Conservation (phyloP, 345 rosid species). For the Salix caprea region DNA sequence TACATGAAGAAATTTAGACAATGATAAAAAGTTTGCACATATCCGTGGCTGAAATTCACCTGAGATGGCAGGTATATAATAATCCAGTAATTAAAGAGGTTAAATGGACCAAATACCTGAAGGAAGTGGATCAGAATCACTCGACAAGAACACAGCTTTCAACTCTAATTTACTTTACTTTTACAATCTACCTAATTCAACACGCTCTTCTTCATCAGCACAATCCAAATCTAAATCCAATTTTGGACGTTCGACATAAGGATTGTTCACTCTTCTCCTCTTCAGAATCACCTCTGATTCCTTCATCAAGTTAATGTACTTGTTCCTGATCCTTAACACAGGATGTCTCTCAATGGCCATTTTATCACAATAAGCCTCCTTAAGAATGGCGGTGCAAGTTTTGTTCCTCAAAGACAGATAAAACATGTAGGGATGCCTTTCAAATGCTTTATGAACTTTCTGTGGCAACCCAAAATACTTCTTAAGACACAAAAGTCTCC, state of each 20-base stretch:
- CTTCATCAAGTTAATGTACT: constrained; percentile 62
- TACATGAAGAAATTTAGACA: no score
- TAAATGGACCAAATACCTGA: not conserved
- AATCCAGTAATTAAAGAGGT: no score
- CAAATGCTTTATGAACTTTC: constrained; percentile 74
- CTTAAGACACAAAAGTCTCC: constrained; percentile 65
- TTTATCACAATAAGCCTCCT: constrained; percentile 61
- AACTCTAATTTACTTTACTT: not conserved
- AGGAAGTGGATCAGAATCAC: not conserved
- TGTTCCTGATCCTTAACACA: constrained; percentile 48
- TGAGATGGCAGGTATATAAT: not conserved
- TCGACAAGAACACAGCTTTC: not conserved
- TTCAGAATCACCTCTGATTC: constrained; percentile 44
- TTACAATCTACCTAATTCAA: not conserved
- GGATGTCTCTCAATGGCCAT: constrained; percentile 56
- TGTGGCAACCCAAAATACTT: constrained; percentile 59
- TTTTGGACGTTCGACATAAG: constrained; percentile 13
- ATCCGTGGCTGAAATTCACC: not conserved
- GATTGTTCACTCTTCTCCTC: constrained; percentile 33
- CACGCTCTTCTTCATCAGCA: constrained; percentile 22
- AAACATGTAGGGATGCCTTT: constrained; percentile 79
- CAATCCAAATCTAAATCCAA: constrained; percentile 46
- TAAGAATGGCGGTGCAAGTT: constrained; percentile 73
- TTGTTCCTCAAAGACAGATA: constrained; percentile 67
- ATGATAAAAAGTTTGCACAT: not conserved